These are phyloP conservation scores for Mycena citricolor DNA, from an alignment of 1,284 basidiomycete species.

Conservation along the genomic window DNA sequence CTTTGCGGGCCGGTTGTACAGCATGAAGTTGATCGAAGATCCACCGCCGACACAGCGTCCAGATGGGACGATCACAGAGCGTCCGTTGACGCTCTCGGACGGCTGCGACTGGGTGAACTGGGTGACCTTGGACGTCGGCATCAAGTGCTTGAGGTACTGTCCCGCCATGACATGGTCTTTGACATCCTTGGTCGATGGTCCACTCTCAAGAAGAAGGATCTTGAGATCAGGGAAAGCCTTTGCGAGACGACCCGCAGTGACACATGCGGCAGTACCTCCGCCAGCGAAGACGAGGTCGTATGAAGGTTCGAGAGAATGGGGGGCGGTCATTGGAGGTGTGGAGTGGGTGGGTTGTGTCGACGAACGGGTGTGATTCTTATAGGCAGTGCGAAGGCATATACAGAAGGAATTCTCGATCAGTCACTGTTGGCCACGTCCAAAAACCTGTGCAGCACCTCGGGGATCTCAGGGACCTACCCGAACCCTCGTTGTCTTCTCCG, in stretches of 20 bases:
- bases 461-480: too few species aligned
- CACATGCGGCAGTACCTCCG: slow-evolving; percentile 8
- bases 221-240: slow-evolving; percentile 5
- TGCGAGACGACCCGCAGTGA: slow-evolving; percentile 9
- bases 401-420: too few species aligned
- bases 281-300: slow-evolving; percentile 18
- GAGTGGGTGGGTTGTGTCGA: slow-evolving; percentile 4
- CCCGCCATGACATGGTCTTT: slow-evolving; percentile 39
- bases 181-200: slow-evolving; percentile 34
- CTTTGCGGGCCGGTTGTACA: slow-evolving; percentile 41
- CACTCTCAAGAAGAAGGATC: slow-evolving; percentile 34
- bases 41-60: slow-evolving; percentile 45
- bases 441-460: too few species aligned
- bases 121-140: slow-evolving; percentile 35
- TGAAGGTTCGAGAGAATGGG: neutral
- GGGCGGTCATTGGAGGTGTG: slow-evolving; percentile 5
- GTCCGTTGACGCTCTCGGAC: slow-evolving; percentile 34
- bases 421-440: too few species aligned
- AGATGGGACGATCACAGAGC: slow-evolving; percentile 29
- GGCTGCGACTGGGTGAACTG: slow-evolving; percentile 33
- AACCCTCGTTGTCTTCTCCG: too few species aligned
- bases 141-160: slow-evolving; percentile 32
- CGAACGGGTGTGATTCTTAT: too few species aligned
- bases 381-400: too few species aligned
- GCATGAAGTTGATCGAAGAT: slow-evolving; percentile 41